Evolutionary conservation across 2,329 filamentous ascomycete genomes (phyloP).

Genomic region (Macrophomina pseudophaseolina): DNA sequence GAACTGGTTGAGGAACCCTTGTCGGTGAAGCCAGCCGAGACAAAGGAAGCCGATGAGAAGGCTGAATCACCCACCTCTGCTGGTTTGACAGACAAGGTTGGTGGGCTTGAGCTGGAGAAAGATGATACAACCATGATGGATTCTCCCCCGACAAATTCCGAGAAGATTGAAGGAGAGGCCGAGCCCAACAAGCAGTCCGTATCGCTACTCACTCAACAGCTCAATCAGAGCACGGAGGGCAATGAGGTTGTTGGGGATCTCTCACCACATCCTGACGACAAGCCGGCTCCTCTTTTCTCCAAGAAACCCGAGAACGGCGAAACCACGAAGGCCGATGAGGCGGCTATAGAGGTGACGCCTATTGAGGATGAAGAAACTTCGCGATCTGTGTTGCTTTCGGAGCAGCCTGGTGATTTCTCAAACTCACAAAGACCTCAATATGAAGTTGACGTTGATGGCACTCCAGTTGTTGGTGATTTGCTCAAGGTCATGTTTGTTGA

Average conservation of each 20-base stretch:
- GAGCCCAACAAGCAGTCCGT: slow-evolving; percentile 40
- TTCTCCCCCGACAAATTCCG: slow-evolving; percentile 26
- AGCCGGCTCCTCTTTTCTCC: slow-evolving; percentile 69
- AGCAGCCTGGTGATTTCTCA: slow-evolving; percentile 34
- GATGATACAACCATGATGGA: slow-evolving; percentile 42
- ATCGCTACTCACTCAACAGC: slow-evolving; percentile 50
- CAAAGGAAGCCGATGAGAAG: slow-evolving; percentile 37
- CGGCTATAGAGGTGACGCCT: slow-evolving; percentile 40
- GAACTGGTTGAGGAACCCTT: slow-evolving; percentile 21
- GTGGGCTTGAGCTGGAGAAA: slow-evolving; percentile 64
- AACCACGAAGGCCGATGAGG: slow-evolving; percentile 36
- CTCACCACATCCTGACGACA: slow-evolving; percentile 68
- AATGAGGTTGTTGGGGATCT: slow-evolving; percentile 40
- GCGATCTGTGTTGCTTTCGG: slow-evolving; percentile 43
- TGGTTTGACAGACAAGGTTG: slow-evolving; percentile 60
- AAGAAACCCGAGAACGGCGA: slow-evolving; percentile 37
- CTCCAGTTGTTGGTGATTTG: slow-evolving; percentile 89
- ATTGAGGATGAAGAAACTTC: slow-evolving; percentile 43
- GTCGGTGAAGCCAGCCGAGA: slow-evolving; percentile 37
- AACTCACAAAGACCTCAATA: slow-evolving; percentile 46
- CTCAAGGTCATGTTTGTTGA: slow-evolving; percentile 97
- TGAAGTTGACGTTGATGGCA: slow-evolving; percentile 65
- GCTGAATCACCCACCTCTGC: slow-evolving; percentile 56
- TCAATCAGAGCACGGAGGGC: slow-evolving; percentile 41
- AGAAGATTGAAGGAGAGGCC: slow-evolving; percentile 31